Conservation (phyloP, 352 stramenopile species). For the Phytopythium aichiense region DNA sequence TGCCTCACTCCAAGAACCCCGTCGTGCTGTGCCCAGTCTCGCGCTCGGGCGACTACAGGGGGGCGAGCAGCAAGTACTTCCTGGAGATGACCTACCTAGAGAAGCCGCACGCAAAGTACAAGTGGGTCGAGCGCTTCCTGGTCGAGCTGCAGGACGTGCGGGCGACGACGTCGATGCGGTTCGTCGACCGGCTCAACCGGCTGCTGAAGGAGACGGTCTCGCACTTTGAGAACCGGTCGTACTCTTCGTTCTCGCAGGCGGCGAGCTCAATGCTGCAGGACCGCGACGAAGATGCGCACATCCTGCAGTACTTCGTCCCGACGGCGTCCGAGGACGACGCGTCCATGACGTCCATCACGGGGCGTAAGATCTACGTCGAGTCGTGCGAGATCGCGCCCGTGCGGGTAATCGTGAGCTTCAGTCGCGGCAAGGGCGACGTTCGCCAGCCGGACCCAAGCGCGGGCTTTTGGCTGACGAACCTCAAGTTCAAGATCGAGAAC, state of each 20-base stretch:
- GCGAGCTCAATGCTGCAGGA: constrained; percentile 20
- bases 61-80: constrained; percentile 45
- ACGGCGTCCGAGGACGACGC: constrained; percentile 34
- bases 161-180: constrained; percentile 73
- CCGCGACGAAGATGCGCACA: constrained; percentile 34
- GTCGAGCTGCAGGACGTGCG: constrained; percentile 68
- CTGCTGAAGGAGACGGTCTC: constrained; percentile 57
- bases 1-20: constrained; percentile 57
- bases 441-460: constrained; percentile 16
- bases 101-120: constrained; percentile 67
- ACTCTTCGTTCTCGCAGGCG: constrained; percentile 36
- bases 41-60: constrained; percentile 11
- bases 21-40: constrained; percentile 57
- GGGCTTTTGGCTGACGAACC: constrained; percentile 75
- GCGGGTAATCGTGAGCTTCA: constrained; percentile 74
- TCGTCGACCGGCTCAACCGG: constrained; percentile 64
- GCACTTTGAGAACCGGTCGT: constrained; percentile 65
- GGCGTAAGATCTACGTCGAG: constrained; percentile 75
- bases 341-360: constrained; percentile 71
- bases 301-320: constrained; percentile 69
- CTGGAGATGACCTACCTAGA: constrained; percentile 65
- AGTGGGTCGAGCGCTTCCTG: constrained; percentile 53
- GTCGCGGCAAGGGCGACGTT: constrained; percentile 58
- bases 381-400: constrained; percentile 64
- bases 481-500: constrained; percentile 87